Evolutionary conservation across 2,329 filamentous ascomycete species (phyloP), one percentile per base, ranked within the genome.

Genomic region (Aspergillus pseudotamarii): DNA sequence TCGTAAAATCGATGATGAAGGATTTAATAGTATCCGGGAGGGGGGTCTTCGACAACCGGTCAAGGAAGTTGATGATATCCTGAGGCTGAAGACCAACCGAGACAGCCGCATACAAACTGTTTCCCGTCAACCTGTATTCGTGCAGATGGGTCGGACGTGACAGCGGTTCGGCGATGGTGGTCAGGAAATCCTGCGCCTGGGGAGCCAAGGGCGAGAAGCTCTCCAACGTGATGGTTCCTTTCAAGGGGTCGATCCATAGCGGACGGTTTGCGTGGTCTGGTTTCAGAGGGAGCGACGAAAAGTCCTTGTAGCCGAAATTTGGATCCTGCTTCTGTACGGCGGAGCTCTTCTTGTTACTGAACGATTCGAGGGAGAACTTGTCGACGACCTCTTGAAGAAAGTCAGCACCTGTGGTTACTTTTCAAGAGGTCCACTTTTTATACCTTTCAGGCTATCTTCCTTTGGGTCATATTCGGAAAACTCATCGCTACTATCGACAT

Each of bases 21-120:
- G 87, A 83, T 65, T 89, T 86, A 65, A 98, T 91, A 55, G 89
- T 87, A n/a, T 91, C 86, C 0, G 94, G 93, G 14, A 98, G 82
- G 9, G 91, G 89, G 2, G 91, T 96, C 81, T 98, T 98, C 21
- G 93, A 92, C 69, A 97, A 90, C 43, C 90, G 87, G 70, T 97
- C 92, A 57, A 98, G 84, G 43, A 93, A 92, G 69, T 90, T 90
- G 71, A 98, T 93, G 67, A 98, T 97, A 76, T 98, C 94, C 58
- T 91, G 84, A 23, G 93, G 92, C 58, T 92, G 90, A 64, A 98
- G 82, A n/a, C 95, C 95, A 63, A 98, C 93, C 8, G 93, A 97
- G 4, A 98, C 92, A 46, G 95, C 95, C 34, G 95, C 94, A 78
- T 98, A 97, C 59, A 99, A 84, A 78, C 93, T 97, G 79, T 98